Base-by-base conservation (phyloP, 768 basidiomycete species). In the Boletus rubroflammeus region DNA sequence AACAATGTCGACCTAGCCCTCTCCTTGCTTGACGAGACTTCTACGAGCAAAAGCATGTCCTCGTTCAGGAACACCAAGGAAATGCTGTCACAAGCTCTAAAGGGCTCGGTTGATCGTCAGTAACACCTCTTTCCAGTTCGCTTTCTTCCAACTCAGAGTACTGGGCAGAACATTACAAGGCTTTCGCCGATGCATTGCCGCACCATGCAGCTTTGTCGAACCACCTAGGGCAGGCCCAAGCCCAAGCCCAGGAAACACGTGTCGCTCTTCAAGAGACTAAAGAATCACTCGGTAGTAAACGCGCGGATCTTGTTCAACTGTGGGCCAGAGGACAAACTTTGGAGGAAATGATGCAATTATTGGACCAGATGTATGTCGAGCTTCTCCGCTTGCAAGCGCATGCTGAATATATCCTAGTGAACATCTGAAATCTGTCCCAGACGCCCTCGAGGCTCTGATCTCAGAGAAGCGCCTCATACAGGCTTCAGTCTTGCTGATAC, bases 1-100 rank as follows among this genome's bases (percentile, higher is more conserved):
- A 96, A 97, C 67, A 88, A 89, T 45, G 95, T 97, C 32, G 89
- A 95, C 64, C 78, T 98, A 35, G 95, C 97, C 5, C 80, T 99
- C 15, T 86, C 93, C 62, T 79, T 99, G 3, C 75, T 99, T 25
- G 91, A 94, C 59, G 80, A 85, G 39, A 82, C 83, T 2, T 84
- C 87, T 11, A 71, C 76, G 0, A 88, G 87, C 3, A 89, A 86
- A 66, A 83, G 86, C 60, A 84, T 92, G 64, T 75, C 81, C 7
- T 89, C 90, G 1, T 96, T 96, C 67, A 78, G 82, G 29, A 72
- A 78, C 40, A 88, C 90, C 4, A 93, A 92, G 70, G 73, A 79
- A 8, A 81, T 88, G 78, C 76, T 96, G 17, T 88, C 90, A 28
- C 80, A 78, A 51, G 88, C 91, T 17, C 73, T 96, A 28, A 89